Evolutionary conservation across 495 filamentous ascomycete genomes (phyloP), one percentile per base, ranked within the genome.

Genomic region (Trichocladium antarcticum): DNA sequence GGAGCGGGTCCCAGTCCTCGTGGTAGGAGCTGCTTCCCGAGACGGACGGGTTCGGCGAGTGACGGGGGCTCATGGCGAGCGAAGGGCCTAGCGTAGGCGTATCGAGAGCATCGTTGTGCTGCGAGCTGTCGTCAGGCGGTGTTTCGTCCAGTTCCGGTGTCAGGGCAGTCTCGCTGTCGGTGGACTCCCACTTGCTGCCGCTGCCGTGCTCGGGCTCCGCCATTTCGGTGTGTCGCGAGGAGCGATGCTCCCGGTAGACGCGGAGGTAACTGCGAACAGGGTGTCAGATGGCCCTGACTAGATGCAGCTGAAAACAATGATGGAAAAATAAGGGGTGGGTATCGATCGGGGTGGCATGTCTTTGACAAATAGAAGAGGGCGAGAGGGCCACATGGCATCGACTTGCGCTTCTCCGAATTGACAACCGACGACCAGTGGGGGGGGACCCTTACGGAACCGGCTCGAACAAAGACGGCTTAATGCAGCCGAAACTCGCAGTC

Each of bases 1-100:
- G 86, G 42, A 78, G 73, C 0, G 81, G 77, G 52, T 90, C 87
- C 85, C 85, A 90, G 62, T 93, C 88, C 59, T 96, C 87, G 47
- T 87, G 85, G 53, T 82, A 87, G 8, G 81, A 80, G 65, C 81
- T 85, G 60, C 81, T 83, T 40, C 76, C 78, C 21, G 83, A 87
- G 59, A 89, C 87, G 27, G 87, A 93, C 9, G 74, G 69, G 53
- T 78, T 79, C 36, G 85, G 77, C 24, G 87, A 89, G 27, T 84
- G 68, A 39, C 69, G 61, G 8, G 74, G 74, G 52, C 73, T 74
- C 38, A 72, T 67, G 9, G 74, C 64, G 2, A 66, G 57, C 5
- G 65, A 72, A 32, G 77, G 60, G 9, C 51, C 61, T 24, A 73
- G 43, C 3, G 65, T 68, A 6, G 69, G 73, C 5, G 73, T 71